Conservation (phyloP, 2,329 filamentous ascomycete genomes). For the Pleomassaria siparia region DNA sequence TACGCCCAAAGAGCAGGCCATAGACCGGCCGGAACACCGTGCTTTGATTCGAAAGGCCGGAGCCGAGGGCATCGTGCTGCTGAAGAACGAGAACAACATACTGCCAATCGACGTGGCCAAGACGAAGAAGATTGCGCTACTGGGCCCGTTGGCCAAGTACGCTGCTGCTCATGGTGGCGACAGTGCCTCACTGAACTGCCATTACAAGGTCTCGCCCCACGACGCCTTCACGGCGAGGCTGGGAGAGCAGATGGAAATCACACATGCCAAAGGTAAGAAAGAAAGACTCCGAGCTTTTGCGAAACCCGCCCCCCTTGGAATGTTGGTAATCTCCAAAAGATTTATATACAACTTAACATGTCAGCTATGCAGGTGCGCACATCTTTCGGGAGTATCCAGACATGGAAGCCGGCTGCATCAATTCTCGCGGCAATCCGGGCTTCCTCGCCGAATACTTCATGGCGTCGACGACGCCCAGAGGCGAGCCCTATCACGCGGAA, state of each 20-base stretch:
- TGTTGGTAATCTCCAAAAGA: too few species aligned
- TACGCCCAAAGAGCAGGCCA: constrained; percentile 35
- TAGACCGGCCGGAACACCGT: constrained; percentile 41
- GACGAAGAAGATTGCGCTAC: constrained; percentile 49
- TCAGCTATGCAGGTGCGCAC: constrained; percentile 14
- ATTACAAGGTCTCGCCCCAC: constrained; percentile 17
- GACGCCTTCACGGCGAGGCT: constrained; percentile 12
- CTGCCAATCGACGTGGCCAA: constrained; percentile 52
- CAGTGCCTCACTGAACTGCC: constrained; percentile 14
- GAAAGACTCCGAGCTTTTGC: background rate
- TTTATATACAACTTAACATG: background rate
- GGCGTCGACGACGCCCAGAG: background rate
- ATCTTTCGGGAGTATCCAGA: constrained; percentile 18
- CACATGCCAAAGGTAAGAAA: constrained; percentile 12
- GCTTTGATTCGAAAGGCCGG: constrained; percentile 44
- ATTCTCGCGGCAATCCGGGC: constrained; percentile 9
- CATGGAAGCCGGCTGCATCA: constrained; percentile 13
- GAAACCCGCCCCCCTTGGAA: too few species aligned
- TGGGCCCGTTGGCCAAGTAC: constrained; percentile 58
- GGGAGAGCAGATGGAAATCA: constrained; percentile 10
- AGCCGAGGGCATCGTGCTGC: constrained; percentile 44
- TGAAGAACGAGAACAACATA: constrained; percentile 52
- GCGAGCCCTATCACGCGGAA: constrained; percentile 13
- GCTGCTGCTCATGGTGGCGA: constrained; percentile 15
- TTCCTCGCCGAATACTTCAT: constrained; percentile 17